These are phyloP conservation scores for Coniochaeta ligniaria DNA, from an alignment of 2,329 filamentous ascomycete genomes.

Conservation along the genomic window DNA sequence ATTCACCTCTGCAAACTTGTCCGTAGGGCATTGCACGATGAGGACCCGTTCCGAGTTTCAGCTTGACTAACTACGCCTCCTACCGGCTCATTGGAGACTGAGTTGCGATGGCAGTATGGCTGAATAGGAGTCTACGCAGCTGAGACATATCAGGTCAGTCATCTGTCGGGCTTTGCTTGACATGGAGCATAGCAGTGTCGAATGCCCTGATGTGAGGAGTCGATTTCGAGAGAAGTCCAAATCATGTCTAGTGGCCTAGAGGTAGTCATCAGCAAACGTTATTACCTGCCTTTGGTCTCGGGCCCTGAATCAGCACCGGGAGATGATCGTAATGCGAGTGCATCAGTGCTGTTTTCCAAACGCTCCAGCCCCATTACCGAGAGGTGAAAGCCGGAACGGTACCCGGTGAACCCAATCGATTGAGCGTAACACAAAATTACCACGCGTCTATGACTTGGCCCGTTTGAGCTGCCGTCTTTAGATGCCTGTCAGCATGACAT, in stretches of 20 bases:
- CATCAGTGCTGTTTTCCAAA: neutral
- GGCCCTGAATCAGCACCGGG: neutral
- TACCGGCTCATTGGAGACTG: neutral
- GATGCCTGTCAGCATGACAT: neutral
- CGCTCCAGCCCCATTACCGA: neutral
- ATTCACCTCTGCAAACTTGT: constrained; percentile 44
- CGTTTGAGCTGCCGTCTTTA: neutral
- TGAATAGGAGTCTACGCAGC: neutral
- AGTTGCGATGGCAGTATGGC: neutral
- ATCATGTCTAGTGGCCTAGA: neutral
- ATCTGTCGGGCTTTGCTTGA: neutral
- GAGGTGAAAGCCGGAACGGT: neutral
- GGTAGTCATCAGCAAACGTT: neutral
- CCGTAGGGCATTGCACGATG: neutral
- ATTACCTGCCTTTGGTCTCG: neutral
- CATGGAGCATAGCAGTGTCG: neutral
- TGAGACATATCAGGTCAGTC: neutral
- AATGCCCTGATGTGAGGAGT: neutral
- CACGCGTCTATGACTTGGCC: neutral
- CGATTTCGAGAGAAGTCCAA: neutral
- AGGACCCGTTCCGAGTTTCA: neutral
- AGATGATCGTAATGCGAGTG: neutral
- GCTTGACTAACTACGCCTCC: neutral
- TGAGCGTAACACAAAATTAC: neutral
- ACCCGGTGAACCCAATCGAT: neutral